Conservation (phyloP, 257 asterid genomes). For the Nicotiana noctiflora region DNA sequence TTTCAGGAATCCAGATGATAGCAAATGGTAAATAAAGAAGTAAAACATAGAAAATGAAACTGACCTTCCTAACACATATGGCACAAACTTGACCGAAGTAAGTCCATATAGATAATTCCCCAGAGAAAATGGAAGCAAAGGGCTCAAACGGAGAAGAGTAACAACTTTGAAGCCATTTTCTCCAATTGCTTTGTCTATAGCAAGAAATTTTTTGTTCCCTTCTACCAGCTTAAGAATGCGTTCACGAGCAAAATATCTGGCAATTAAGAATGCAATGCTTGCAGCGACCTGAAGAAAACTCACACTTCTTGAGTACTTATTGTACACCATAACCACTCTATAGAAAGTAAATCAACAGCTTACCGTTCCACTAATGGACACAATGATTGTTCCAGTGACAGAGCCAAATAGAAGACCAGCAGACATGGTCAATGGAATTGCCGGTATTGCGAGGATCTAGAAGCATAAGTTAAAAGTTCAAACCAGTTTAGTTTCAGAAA, state of each 20-base stretch:
- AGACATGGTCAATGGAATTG: conserved; percentile 90
- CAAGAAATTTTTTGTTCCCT: conserved; percentile 88
- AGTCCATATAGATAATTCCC: conserved; percentile 94
- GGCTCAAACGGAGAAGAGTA: conserved; percentile 96
- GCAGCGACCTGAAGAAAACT: conserved; percentile 73
- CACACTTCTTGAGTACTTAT: conserved; percentile 12
- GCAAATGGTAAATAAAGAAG: conserved; percentile 5
- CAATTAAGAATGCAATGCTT: conserved; percentile 81
- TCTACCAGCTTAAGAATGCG: conserved; percentile 91
- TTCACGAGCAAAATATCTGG: conserved; percentile 97
- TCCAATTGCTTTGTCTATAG: conserved; percentile 93
- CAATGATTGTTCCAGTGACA: conserved; percentile 73
- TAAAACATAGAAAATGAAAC: conserved; percentile 10
- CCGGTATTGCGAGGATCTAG: conserved; percentile 89
- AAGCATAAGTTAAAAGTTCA: conserved; percentile 11
- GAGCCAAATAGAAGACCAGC: conserved; percentile 92
- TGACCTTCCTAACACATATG: conserved; percentile 88
- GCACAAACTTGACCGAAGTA: conserved; percentile 85
- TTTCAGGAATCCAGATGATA: not conserved
- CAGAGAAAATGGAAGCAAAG: conserved; percentile 90
- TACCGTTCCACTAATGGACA: conserved; percentile 93
- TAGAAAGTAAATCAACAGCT: conserved; percentile 18
- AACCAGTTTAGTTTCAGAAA: not conserved
- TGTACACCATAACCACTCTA: conserved; percentile 4
- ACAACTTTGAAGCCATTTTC: conserved; percentile 89